Evolutionary conservation across 2,329 filamentous ascomycete species (phyloP).

Genomic region (Parastagonospora avenae): DNA sequence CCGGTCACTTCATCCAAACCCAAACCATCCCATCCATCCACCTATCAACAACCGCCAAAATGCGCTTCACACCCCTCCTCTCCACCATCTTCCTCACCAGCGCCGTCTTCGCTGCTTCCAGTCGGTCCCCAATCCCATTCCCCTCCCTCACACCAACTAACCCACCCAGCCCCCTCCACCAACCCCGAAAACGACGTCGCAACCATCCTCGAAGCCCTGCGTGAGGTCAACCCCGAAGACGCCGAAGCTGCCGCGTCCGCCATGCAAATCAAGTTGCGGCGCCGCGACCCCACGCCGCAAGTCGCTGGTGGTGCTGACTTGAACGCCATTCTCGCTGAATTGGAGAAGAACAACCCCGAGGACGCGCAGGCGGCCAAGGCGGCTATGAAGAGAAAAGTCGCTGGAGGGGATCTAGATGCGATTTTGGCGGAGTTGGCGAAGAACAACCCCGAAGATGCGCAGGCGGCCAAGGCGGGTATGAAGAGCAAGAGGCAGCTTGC

Average conservation of each 20-base stretch:
- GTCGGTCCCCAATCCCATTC: slow-evolving; percentile 9
- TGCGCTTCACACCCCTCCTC: slow-evolving; percentile 36
- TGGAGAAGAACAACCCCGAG: slow-evolving; percentile 29
- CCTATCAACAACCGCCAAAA: slow-evolving; percentile 12
- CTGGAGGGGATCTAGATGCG: too few relatives aligned
- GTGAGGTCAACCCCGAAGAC: slow-evolving; percentile 34
- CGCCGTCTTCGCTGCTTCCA: slow-evolving; percentile 29
- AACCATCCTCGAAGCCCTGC: slow-evolving; percentile 34
- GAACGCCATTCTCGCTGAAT: slow-evolving; percentile 25
- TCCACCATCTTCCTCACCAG: slow-evolving; percentile 32
- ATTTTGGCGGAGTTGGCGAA: too few relatives aligned
- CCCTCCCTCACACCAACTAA: background rate
- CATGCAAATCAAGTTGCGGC: slow-evolving; percentile 33
- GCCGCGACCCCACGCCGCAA: slow-evolving; percentile 21
- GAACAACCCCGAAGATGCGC: too few relatives aligned
- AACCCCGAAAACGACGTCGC: slow-evolving; percentile 30
- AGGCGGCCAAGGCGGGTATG: too few relatives aligned
- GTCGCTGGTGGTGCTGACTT: slow-evolving; percentile 14
- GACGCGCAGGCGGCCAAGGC: slow-evolving; percentile 20
- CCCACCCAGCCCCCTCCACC: background rate
- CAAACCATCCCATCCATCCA: background rate
- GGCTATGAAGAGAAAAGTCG: too few relatives aligned
- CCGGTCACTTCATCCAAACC: slow-evolving; percentile 31
- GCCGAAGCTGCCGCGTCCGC: slow-evolving; percentile 29
- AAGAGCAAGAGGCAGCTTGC: too few relatives aligned